Evolutionary conservation across 2,329 filamentous ascomycete genomes (phyloP).

Genomic region (Lachnellula suecica): DNA sequence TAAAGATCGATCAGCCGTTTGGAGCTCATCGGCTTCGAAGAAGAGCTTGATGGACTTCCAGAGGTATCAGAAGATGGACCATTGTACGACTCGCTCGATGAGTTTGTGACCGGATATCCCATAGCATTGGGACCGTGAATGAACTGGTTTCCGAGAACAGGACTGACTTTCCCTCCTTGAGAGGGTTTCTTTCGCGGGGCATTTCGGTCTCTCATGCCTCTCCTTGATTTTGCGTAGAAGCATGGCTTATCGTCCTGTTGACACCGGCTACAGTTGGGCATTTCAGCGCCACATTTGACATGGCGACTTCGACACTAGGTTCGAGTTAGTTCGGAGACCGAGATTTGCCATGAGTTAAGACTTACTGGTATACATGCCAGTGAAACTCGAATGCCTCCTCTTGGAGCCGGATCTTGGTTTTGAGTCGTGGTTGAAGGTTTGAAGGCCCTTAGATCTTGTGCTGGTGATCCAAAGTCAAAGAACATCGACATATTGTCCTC

Average conservation of each 20-base stretch:
- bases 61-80: constrained; percentile 15
- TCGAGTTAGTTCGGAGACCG: constrained; percentile 34
- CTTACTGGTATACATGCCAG: constrained; percentile 44
- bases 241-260: constrained; percentile 42
- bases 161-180: constrained; percentile 8
- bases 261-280: constrained; percentile 43
- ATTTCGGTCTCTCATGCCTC: constrained; percentile 37
- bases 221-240: constrained; percentile 46
- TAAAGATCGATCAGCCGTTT: constrained; percentile 25
- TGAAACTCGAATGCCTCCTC: constrained; percentile 39
- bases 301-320: constrained; percentile 36
- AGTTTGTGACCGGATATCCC: constrained; percentile 1
- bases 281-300: constrained; percentile 46
- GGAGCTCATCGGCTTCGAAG: constrained; percentile 15
- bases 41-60: constrained; percentile 19
- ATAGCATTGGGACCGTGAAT: background rate
- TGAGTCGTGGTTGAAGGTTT: constrained; percentile 1
- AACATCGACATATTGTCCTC: constrained; percentile 19
- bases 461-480: constrained; percentile 21
- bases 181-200: constrained; percentile 18
- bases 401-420: constrained; percentile 8
- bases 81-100: constrained; percentile 14
- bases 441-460: constrained; percentile 2
- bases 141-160: constrained; percentile 1
- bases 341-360: constrained; percentile 38